Percentiles rank a stretch among this genome's conserved stretches.
Conservation (phyloP, 345 rosid species). For the Nephelium lappaceum region DNA sequence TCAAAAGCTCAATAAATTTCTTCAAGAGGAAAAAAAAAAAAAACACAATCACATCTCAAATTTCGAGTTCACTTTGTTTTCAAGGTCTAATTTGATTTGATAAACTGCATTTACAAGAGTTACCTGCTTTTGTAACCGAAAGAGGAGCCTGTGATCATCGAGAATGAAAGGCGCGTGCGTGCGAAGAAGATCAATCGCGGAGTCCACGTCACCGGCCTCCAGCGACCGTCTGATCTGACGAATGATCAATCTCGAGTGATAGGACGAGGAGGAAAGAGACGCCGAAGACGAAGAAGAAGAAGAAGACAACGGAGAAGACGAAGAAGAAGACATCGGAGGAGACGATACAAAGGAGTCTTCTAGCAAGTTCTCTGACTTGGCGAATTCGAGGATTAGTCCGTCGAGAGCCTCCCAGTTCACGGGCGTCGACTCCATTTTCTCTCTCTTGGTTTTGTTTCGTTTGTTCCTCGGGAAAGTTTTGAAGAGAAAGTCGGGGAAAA, state of each 20-base stretch:
- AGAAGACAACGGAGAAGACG: constrained; percentile 20
- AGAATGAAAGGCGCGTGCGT: constrained; percentile 73
- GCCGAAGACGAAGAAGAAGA: constrained; percentile 52
- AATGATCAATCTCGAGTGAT: constrained; percentile 69
- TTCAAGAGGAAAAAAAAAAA: constrained; percentile 26
- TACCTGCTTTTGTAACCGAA: constrained; percentile 92
- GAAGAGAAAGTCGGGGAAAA: neutral
- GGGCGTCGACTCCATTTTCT: constrained; percentile 57
- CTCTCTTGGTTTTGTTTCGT: neutral
- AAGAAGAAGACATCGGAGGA: constrained; percentile 36
- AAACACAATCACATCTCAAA: neutral
- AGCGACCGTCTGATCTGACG: constrained; percentile 73
- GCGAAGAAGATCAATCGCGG: constrained; percentile 64
- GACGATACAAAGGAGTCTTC: constrained; percentile 48
- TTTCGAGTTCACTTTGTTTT: neutral
- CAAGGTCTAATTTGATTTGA: neutral
- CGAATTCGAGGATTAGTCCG: constrained; percentile 76
- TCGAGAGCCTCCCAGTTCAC: constrained; percentile 97
- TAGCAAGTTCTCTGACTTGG: constrained; percentile 77
- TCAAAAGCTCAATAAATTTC: constrained; percentile 92
- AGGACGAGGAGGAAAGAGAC: constrained; percentile 65
- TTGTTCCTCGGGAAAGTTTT: constrained; percentile 27
- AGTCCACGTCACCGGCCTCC: constrained; percentile 74
- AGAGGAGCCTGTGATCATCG: constrained; percentile 77
- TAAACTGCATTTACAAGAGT: constrained; percentile 25